Percentiles rank a stretch among this genome's conserved stretches.
These are phyloP conservation scores for Diaporthe sp. DNA, from an alignment of 2,329 filamentous ascomycete species.

Conservation along the genomic window DNA sequence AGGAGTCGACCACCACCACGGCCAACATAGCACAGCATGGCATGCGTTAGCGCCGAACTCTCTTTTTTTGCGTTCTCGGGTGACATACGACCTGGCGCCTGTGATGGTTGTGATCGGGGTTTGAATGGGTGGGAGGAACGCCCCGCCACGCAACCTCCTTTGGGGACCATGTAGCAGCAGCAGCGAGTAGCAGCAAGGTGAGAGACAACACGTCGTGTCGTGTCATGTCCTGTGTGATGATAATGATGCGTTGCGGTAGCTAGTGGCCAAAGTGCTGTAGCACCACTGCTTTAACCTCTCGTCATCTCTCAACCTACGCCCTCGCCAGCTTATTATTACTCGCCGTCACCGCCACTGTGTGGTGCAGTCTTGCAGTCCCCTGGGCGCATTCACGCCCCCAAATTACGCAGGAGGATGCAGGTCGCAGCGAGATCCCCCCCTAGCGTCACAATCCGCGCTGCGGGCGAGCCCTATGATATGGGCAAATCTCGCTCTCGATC, in stretches of 20 bases:
- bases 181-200: constrained; percentile 10
- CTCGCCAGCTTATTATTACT: constrained; percentile 1
- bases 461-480: constrained; percentile 1
- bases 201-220: constrained; percentile 33
- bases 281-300: background rate
- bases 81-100: constrained; percentile 5
- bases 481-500: background rate
- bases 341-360: constrained; percentile 36
- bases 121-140: background rate
- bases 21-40: constrained; percentile 27
- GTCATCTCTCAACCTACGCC: constrained; percentile 2
- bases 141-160: constrained; percentile 17
- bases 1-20: background rate
- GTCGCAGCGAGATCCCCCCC: constrained; percentile 16
- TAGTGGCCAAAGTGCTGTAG: constrained; percentile 10
- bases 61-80: constrained; percentile 8
- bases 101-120: constrained; percentile 23
- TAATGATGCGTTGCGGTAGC: constrained; percentile 4
- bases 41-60: constrained; percentile 15
- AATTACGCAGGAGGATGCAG: constrained; percentile 31
- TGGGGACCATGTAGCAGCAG: background rate
- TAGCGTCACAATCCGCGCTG: constrained; percentile 6
- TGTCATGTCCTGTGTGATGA: constrained; percentile 7
- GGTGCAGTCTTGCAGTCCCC: constrained; percentile 34
- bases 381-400: constrained; percentile 27